phyloP scores from a whole-genome alignment of 345 rosid genomes.

The Salix exigua region DNA sequence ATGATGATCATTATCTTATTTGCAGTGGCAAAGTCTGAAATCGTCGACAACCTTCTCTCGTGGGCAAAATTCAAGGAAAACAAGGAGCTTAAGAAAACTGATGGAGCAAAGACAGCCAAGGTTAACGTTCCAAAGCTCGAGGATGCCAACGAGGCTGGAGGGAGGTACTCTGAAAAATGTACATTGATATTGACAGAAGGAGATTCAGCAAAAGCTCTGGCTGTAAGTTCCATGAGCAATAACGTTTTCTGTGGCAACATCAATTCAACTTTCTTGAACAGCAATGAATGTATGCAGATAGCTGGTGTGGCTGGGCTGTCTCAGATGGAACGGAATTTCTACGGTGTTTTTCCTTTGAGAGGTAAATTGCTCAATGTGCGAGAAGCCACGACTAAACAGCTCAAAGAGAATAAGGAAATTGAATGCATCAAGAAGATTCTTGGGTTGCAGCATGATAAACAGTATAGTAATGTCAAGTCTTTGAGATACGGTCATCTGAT shows the following conservation, averaged over 20 bases:
- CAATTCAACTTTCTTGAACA: conserved; percentile 11
- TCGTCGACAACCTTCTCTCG: conserved; percentile 69
- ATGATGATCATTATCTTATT: background rate
- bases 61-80: conserved; percentile 88
- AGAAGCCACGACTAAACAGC: conserved; percentile 81
- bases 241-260: background rate
- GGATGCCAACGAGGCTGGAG: conserved; percentile 94
- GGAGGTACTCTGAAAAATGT: conserved; percentile 65
- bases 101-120: conserved; percentile 68
- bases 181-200: conserved; percentile 97
- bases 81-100: conserved; percentile 89
- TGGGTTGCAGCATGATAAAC: conserved; percentile 78
- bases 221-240: conserved; percentile 47
- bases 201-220: conserved; percentile 95
- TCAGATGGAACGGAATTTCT: conserved; percentile 55
- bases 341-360: conserved; percentile 89
- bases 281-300: conserved; percentile 38
- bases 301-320: conserved; percentile 56
- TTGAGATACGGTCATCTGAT: conserved; percentile 96
- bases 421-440: conserved; percentile 85
- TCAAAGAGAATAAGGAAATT: conserved; percentile 82
- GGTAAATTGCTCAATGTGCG: conserved; percentile 93
- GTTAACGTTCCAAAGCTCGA: conserved; percentile 71
- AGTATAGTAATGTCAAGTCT: conserved; percentile 67
- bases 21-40: conserved; percentile 78